Evolutionary conservation across 208 protist genomes (phyloP), one percentile per base, ranked within the genome.

Genomic region (Trypanosoma melophagium): DNA sequence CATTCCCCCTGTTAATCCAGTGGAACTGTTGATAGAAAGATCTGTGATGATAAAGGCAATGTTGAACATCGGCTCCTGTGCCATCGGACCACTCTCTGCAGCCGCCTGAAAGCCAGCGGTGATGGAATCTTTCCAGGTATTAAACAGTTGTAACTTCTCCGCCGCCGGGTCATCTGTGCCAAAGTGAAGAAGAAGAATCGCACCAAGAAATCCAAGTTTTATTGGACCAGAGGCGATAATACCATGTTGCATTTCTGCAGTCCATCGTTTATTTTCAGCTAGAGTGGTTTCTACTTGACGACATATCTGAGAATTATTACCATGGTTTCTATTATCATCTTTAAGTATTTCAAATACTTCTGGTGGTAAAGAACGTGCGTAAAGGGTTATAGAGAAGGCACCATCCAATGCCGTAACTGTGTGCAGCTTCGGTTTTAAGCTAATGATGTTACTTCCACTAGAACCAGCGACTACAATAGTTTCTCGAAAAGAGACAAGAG

Each of bases 1-100:
- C 90, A 98, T 96, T 8, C 96, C 97, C 16, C 81, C 73, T 40
- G 90, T 85, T 14, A 95, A 80, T 24, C 80, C 76, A 7, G 71
- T 49, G 14, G 76, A 66, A 17, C 71, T 68, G 38, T 87, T 72
- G 25, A 94, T 66, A 25, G 55, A 49, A 24, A 94, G 40, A 63
- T 92, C 79, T 5, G 88, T 93, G 21, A 96, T 77, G 17, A 94
- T 64, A 66, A 96, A 94, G 17, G 81, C 84, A 17, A 99, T 77
- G 24, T 97, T 98, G 24, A 77, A 89, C 80, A 99, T 82, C 3
- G 98, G 98, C 79, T 99, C 98, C 65, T 98, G 95, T 79, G 98
- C 99, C 69, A 99, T 89, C 28, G 99, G 98, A 13, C 99, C 99
- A 45, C 74, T 84, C 55, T 84, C 69, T 14, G 88, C 84, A 0